phyloP scores from a whole-genome alignment of 768 basidiomycete genomes.

The Psilocybe azurescens region DNA sequence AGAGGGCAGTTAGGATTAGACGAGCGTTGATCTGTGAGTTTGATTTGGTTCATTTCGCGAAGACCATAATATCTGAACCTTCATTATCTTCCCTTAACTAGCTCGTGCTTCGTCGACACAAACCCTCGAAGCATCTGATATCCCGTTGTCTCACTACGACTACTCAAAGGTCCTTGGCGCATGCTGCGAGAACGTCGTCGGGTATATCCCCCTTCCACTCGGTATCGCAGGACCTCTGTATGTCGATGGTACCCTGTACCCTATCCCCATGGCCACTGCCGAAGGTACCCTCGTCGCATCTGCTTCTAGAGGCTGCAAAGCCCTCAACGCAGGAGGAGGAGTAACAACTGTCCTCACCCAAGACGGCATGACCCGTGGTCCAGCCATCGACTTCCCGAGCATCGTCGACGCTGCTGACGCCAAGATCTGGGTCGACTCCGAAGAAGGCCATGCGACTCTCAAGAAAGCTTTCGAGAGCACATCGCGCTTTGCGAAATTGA shows the following conservation, averaged over 20 bases:
- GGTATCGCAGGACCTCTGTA: slow-evolving; percentile 1
- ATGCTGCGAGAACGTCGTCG: slow-evolving; percentile 3
- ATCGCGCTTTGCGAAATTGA: neutral
- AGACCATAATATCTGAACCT: neutral
- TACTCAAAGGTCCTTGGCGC: slow-evolving; percentile 1
- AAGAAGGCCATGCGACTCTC: neutral
- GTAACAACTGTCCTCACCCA: neutral
- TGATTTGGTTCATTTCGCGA: neutral
- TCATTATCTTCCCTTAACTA: neutral
- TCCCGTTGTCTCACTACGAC: neutral
- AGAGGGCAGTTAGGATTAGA: slow-evolving; percentile 1
- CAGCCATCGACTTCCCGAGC: slow-evolving; percentile 1
- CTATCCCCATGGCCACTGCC: slow-evolving; percentile 1
- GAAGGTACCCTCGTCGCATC: slow-evolving; percentile 2
- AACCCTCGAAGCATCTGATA: neutral
- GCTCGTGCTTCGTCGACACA: neutral
- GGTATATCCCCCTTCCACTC: neutral
- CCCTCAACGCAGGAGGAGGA: neutral
- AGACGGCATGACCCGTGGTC: neutral
- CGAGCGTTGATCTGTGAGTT: slow-evolving; percentile 2
- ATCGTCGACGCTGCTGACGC: neutral
- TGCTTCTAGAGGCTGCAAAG: neutral
- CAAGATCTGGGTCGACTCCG: neutral
- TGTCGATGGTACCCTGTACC: neutral
- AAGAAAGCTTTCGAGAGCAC: slow-evolving; percentile 2